Evolutionary conservation across 257 asterid genomes (phyloP).

Genomic region (Solanum virginianum): DNA sequence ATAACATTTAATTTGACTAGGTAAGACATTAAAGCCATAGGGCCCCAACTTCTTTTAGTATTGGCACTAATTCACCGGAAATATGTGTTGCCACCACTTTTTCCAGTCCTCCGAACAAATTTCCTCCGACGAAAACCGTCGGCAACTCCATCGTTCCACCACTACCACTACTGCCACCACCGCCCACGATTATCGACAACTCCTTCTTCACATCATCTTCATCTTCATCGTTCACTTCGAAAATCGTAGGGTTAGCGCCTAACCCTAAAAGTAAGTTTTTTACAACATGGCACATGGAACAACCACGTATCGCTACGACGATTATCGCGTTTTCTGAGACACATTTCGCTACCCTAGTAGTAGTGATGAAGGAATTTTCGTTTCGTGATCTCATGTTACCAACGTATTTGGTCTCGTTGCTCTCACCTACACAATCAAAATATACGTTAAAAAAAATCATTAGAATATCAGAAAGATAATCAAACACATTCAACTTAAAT

Average conservation of each 20-base stretch:
- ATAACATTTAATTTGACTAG: neutral
- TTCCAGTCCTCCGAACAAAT: conserved; percentile 70
- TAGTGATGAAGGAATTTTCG: neutral
- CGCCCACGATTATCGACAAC: conserved; percentile 1
- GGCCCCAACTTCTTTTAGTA: conserved; percentile 55
- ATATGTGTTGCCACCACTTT: conserved; percentile 66
- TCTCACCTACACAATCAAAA: neutral
- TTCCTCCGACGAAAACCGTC: conserved; percentile 70
- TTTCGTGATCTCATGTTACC: neutral
- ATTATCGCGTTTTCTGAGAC: conserved; percentile 64
- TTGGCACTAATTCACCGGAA: conserved; percentile 74
- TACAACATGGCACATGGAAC: conserved; percentile 83
- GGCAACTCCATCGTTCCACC: conserved; percentile 30
- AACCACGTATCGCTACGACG: conserved; percentile 47
- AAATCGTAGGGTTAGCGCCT: conserved; percentile 53
- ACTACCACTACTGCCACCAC: neutral
- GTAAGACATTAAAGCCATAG: conserved; percentile 45
- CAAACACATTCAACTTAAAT: neutral
- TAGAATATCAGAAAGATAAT: neutral
- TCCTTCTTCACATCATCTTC: conserved; percentile 17
- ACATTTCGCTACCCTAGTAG: neutral
- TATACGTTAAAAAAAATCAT: neutral
- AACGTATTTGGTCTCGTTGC: neutral
- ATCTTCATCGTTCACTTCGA: conserved; percentile 37
- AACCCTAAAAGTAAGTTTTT: conserved; percentile 52